Evolutionary conservation across 257 asterid genomes (phyloP).

Genomic region (Solanum chaucha): DNA sequence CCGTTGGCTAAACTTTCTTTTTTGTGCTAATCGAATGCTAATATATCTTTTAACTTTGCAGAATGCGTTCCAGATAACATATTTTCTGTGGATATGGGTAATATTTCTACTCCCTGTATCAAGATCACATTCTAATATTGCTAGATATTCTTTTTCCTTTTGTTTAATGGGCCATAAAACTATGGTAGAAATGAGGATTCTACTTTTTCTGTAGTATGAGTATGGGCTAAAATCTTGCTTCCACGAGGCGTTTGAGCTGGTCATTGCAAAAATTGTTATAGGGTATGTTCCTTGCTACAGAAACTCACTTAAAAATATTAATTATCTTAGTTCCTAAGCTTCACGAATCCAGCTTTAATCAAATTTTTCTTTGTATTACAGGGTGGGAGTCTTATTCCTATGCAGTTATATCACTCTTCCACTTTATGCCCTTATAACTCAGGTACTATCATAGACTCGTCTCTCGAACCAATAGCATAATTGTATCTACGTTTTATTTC

Average conservation of each 20-base stretch:
- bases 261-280: slow-evolving; percentile 45
- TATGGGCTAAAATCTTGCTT: slow-evolving; percentile 58
- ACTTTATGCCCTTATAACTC: slow-evolving; percentile 72
- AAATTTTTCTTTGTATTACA: slow-evolving; percentile 8
- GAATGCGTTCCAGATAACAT: slow-evolving; percentile 78
- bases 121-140: neutral
- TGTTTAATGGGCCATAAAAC: neutral
- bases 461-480: neutral
- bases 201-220: slow-evolving; percentile 50
- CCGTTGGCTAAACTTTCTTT: neutral
- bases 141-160: neutral
- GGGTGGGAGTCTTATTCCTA: slow-evolving; percentile 52
- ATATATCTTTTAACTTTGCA: slow-evolving; percentile 17
- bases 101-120: slow-evolving; percentile 5
- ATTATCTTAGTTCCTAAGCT: neutral
- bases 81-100: slow-evolving; percentile 95
- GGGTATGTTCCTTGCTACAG: slow-evolving; percentile 35
- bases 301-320: neutral
- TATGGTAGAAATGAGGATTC: neutral
- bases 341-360: neutral
- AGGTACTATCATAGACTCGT: slow-evolving; percentile 28
- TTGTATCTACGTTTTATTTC: neutral
- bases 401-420: slow-evolving; percentile 96
- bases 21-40: neutral
- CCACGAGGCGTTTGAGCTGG: slow-evolving; percentile 39